Percentiles rank a stretch among this genome's conserved stretches.
Conservation (phyloP, 768 basidiomycete species). For the Boletus vinaceobasis region DNA sequence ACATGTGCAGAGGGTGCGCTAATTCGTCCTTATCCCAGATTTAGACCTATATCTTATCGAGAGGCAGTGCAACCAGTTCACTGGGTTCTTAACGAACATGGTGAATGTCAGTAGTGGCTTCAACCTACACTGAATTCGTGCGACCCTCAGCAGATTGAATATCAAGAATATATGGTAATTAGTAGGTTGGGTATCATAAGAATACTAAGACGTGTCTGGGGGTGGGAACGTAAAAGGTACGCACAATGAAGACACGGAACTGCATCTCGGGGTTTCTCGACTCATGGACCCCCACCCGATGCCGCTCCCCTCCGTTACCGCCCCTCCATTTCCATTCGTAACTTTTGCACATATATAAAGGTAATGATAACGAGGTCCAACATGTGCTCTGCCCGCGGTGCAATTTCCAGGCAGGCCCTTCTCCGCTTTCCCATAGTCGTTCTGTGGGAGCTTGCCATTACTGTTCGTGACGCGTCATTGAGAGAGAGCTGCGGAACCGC, state of each 20-base stretch:
- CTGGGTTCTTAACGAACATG: background rate
- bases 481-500: conserved; percentile 12
- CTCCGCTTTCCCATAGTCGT: conserved; percentile 20
- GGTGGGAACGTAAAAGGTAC: too few relatives aligned
- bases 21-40: background rate
- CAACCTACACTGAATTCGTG: background rate
- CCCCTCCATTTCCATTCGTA: conserved; percentile 25
- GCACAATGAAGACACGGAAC: too few relatives aligned
- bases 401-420: conserved; percentile 21
- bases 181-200: too few relatives aligned
- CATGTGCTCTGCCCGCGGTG: conserved; percentile 22
- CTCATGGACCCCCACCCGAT: conserved; percentile 17
- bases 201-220: too few relatives aligned
- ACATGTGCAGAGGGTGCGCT: background rate
- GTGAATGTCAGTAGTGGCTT: background rate
- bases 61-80: background rate
- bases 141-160: background rate
- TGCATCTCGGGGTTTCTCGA: too few relatives aligned
- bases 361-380: conserved; percentile 26
- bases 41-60: background rate
- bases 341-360: conserved; percentile 31
- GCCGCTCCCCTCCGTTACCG: conserved; percentile 2
- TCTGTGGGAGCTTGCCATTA: conserved; percentile 22
- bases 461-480: conserved; percentile 13
- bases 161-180: too few relatives aligned